Base-by-base conservation (phyloP, 371 early-diverging fungal genomes). In the Capniomyces stellatus region DNA sequence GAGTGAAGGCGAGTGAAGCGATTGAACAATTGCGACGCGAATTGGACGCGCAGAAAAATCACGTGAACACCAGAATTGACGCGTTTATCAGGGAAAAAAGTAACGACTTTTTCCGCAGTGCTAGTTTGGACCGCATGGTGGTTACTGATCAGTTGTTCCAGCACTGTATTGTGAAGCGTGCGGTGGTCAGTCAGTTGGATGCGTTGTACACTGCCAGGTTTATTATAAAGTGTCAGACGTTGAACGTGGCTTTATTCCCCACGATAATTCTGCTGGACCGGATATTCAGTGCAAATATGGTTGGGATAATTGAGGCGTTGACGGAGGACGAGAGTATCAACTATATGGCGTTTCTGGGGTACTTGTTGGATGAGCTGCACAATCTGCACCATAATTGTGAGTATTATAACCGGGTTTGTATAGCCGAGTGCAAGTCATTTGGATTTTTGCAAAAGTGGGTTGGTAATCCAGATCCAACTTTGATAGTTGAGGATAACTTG, bases 141-240 rank as follows among this genome's bases (percentile, higher is more conserved):
- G 58, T 75, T 12, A 70, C 74, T 10, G 64, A 67, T 8, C 71
- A 69, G 12, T 65, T 89, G 13, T 67, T 88, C 29, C 85, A 91
- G 57, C 72, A 81, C 63, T 90, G 91, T 58, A 52, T 93, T 13
- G 67, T 76, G 25, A 89, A 87, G 12, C 74, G 93, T n/a, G 73
- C 78, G 40, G 56, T 79, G 31, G 67, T 80, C 6, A 88, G 89
- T 0, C 78, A 77, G 18, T 64, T 75, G 0, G 92, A 93, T 63
- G 90, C 93, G 1, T 68, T 79, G 2, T 93, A 75, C 59, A 84
- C 85, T 51, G 85, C 83, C 35, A 82, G 85, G 64, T 86, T 92
- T 57, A 64, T 87, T 22, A 53, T 81, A 52, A 74, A 90, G 76
- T 92, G 92, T 56, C 67, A 65, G 15, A 60, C 62, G n/a, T 55